phyloP scores from a whole-genome alignment of 75 land plant species.

The Ceratopteris richardii region DNA sequence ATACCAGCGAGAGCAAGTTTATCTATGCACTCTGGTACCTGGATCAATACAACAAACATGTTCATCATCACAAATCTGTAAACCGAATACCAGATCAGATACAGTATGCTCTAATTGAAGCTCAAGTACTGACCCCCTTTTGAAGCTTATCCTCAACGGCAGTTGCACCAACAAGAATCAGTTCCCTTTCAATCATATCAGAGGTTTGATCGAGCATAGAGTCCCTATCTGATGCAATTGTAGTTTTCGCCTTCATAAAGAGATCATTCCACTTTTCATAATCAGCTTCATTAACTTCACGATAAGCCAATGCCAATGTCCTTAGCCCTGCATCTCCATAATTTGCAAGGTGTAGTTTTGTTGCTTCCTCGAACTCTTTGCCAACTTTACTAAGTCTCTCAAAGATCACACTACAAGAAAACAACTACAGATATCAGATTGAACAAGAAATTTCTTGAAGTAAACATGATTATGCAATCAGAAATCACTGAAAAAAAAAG shows the following conservation, averaged over 20 bases:
- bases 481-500: background rate
- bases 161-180: slow-evolving; percentile 79
- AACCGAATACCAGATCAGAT: background rate
- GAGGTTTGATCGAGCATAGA: slow-evolving; percentile 38
- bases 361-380: slow-evolving; percentile 38
- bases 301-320: slow-evolving; percentile 66
- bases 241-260: slow-evolving; percentile 42
- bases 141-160: slow-evolving; percentile 90
- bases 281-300: slow-evolving; percentile 47
- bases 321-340: slow-evolving; percentile 78
- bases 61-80: no score
- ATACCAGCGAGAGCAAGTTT: slow-evolving; percentile 82
- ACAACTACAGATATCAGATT: no score
- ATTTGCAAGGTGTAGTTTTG: slow-evolving; percentile 49
- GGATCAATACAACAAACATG: slow-evolving; percentile 1
- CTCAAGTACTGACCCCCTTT: slow-evolving; percentile 49
- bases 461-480: background rate
- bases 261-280: slow-evolving; percentile 39
- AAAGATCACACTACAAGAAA: slow-evolving; percentile 60
- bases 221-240: slow-evolving; percentile 50
- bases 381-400: slow-evolving; percentile 57
- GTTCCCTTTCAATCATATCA: slow-evolving; percentile 53
- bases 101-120: background rate
- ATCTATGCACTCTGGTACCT: slow-evolving; percentile 83
- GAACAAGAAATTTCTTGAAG: no score